Base-by-base conservation (phyloP, 768 basidiomycete species). In the Boletus coccyginus region DNA sequence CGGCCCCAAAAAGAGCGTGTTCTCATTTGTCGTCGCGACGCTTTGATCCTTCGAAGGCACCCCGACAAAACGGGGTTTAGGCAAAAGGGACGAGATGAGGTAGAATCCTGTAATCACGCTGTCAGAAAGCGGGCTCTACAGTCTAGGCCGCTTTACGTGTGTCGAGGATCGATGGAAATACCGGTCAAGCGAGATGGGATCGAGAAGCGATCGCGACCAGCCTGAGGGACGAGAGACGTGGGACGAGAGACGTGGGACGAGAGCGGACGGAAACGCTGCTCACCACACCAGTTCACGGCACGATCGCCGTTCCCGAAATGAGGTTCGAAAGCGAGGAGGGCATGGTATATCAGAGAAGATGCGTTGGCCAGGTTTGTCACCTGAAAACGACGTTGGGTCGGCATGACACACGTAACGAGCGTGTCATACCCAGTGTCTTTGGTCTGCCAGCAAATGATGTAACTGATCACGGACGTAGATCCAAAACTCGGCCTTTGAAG, bases 251-350 rank as follows among this genome's bases (percentile, higher is more conserved):
- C 40, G 52, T 29, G 50, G 21, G 43, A 55, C 39, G 33, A 57
- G n/a, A 39, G 29, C 27, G 29, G 38, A 52, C 31, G 50, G 21
- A 53, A n/a, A 27, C 21, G 36, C 8, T 31, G 73, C 90, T 75
- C 63, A 94, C 95, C 95, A 75, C 88, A 88, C 95, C 94, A 98
- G 67, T 96, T 96, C 21, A 96, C 91, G 4, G 88, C 83, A 51
- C 84, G 81, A 38, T 81, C 74, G 6, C 71, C 75, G 36, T 65
- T 64, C 31, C 90, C 92, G 62, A 91, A 94, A 64, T 81, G 74
- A 27, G 78, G 66, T 13, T 77, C 73, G 59, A 87, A 95, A 16
- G 84, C 85, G 46, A 83, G 80, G 45, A 94, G 80, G 12, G 90
- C 80, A 63, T 87, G 84, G 75, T 85, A 96, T 42, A 97, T 80